These are phyloP conservation scores for Chaetothyriales sp. DNA, from an alignment of 2,329 filamentous ascomycete genomes.

Conservation along the genomic window DNA sequence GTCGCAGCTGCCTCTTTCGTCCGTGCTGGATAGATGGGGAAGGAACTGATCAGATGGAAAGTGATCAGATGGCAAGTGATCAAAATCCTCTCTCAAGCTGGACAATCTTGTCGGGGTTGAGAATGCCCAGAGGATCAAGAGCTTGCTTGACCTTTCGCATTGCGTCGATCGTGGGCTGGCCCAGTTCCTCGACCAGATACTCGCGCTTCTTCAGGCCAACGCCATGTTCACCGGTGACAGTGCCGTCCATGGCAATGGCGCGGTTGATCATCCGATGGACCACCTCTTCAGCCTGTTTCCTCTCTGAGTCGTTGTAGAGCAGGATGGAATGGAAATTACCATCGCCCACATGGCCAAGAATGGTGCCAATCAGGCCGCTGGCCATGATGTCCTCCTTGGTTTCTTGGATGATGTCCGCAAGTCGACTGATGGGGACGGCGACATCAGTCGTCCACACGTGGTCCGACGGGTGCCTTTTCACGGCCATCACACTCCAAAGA, in stretches of 20 bases:
- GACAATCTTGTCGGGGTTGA: slow-evolving; percentile 53
- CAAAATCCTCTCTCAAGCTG: slow-evolving; percentile 28
- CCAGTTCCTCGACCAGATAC: slow-evolving; percentile 47
- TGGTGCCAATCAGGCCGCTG: slow-evolving; percentile 48
- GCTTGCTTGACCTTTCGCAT: slow-evolving; percentile 54
- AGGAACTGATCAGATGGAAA: neutral
- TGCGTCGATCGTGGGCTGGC: slow-evolving; percentile 43
- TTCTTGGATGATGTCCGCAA: slow-evolving; percentile 58
- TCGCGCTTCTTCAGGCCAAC: slow-evolving; percentile 57
- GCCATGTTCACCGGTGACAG: slow-evolving; percentile 57
- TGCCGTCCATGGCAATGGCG: slow-evolving; percentile 55
- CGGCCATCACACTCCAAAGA: slow-evolving; percentile 56
- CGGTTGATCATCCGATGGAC: slow-evolving; percentile 56
- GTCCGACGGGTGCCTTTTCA: slow-evolving; percentile 43
- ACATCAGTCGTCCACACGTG: slow-evolving; percentile 69
- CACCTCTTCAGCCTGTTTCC: slow-evolving; percentile 39
- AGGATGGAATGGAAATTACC: slow-evolving; percentile 59
- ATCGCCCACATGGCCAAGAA: slow-evolving; percentile 61
- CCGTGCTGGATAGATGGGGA: slow-evolving; percentile 2
- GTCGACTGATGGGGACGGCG: slow-evolving; percentile 55
- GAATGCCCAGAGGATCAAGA: slow-evolving; percentile 48
- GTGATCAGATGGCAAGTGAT: neutral
- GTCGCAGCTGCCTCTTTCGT: too few species aligned
- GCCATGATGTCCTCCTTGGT: slow-evolving; percentile 50
- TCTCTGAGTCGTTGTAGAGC: slow-evolving; percentile 44